Conservation (phyloP, 495 filamentous ascomycete species). For the Poronia punctata region DNA sequence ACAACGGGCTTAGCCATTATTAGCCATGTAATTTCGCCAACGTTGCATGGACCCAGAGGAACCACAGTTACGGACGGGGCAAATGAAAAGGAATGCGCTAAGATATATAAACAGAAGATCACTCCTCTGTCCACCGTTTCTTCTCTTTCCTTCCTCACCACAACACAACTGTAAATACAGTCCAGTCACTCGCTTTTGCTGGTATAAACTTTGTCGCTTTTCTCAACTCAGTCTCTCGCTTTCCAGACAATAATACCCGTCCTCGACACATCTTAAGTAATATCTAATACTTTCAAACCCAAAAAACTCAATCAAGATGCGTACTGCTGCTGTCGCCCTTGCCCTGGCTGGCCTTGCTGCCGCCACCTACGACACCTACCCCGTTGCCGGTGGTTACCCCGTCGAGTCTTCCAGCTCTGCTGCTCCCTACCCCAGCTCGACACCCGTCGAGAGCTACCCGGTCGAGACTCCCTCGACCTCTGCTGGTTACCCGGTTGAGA, state of each 20-base stretch:
- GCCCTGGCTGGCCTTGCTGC: constrained; percentile 12
- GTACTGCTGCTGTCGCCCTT: constrained; percentile 9
- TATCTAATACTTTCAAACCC: constrained; percentile 11
- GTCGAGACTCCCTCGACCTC: constrained; percentile 1
- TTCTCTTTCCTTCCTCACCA: constrained; percentile 2
- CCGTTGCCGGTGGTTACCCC: constrained; percentile 6
- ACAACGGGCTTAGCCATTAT: too few relatives aligned
- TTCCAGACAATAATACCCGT: constrained; percentile 6
- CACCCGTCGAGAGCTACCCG: constrained; percentile 5
- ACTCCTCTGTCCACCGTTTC: background rate
- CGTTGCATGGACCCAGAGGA: constrained; percentile 7
- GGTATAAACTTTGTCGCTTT: constrained; percentile 9
- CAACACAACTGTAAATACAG: constrained; percentile 11
- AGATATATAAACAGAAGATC: constrained; percentile 13
- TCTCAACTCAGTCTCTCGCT: constrained; percentile 12
- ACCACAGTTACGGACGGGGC: constrained; percentile 1
- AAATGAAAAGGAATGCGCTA: constrained; percentile 9
- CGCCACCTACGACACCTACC: constrained; percentile 10
- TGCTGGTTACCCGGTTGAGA: background rate
- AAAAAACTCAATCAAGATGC: constrained; percentile 11
- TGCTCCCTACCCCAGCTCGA: too few relatives aligned
- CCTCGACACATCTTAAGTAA: constrained; percentile 12
- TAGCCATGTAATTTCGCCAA: constrained; percentile 5
- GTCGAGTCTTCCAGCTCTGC: constrained; percentile 2
- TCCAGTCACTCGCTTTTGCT: constrained; percentile 15